Evolutionary conservation across 1,139 yeast species (phyloP), one percentile per base, ranked within the genome.

Genomic region (Magnusiomyces suaveolens): DNA sequence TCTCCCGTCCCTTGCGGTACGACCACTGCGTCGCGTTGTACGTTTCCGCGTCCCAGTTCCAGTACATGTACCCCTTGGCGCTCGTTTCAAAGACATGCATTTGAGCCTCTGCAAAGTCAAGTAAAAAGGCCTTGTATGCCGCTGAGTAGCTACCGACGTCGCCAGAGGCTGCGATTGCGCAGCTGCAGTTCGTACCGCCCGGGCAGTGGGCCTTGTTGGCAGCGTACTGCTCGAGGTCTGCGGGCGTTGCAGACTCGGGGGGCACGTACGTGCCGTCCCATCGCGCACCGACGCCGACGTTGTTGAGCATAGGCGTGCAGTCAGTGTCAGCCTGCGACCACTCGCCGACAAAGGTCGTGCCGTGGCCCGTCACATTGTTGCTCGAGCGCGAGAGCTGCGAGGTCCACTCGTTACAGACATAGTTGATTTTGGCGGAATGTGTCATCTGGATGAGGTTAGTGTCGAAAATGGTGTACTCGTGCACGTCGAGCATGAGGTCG

Each of bases 241-340:
- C 36, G 6, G 6, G 12, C 6, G 58, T 57, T 1, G 26, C 48
- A 2, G 58, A 25, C 1, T 48, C 57, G 24, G 48, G 53, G 2
- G 67, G 53, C 8, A 62, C 64, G 53, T 58, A 66, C 16, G 60
- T 60, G 26, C 89, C 94, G 50, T 85, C 87, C 75, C 81, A 87
- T 64, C 96, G 78, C 21, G 95, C 82, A 52, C 96, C 95, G 55
- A 82, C 76, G n/a, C 87, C 87, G 38, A 86, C 95, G 65, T 95
- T 95, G 66, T 89, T 89, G 56, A 89, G 71, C 89, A 94, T 87
- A 58, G 74, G 74, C 20, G 94, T 82, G 74, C 97, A 89, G 71
- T 89, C 97, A n/a, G 94, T 88, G 63, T 88, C 79, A 1, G 96
- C 96, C 48, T 89, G 96, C 46, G 89, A 77, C 84, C 88, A 89